Conservation (phyloP, 805 yeast species). For the Danielia reshetovae region DNA sequence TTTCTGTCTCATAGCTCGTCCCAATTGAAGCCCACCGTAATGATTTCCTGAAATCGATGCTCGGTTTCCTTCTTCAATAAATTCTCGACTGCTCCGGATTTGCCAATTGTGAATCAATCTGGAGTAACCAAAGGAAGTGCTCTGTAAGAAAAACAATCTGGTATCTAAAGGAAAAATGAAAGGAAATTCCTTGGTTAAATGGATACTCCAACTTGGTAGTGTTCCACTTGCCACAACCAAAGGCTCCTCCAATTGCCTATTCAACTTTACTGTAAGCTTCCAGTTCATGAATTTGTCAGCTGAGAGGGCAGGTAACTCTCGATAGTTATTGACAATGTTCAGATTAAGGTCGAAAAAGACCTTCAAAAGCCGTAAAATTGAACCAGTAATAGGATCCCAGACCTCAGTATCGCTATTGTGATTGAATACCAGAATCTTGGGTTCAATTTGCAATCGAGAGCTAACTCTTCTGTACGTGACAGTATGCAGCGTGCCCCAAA, state of each 20-base stretch:
- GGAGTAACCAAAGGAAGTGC: conserved; percentile 89
- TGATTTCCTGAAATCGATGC: background rate
- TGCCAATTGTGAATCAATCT: conserved; percentile 80
- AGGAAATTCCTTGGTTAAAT: conserved; percentile 68
- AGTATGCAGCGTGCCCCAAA: conserved; percentile 60
- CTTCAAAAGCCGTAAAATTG: conserved; percentile 47
- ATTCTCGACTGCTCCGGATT: conserved; percentile 36
- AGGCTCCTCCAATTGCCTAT: conserved; percentile 86
- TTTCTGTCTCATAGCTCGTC: conserved; percentile 75
- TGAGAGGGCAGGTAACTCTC: conserved; percentile 15
- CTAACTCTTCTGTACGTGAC: conserved; percentile 42
- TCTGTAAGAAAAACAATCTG: conserved; percentile 70
- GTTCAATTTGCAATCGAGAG: conserved; percentile 2
- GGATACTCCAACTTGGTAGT: conserved; percentile 79
- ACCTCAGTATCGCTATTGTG: background rate
- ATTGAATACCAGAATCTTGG: conserved; percentile 1
- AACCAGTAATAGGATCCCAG: conserved; percentile 26
- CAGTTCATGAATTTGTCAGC: conserved; percentile 56
- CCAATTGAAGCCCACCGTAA: conserved; percentile 45
- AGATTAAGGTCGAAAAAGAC: conserved; percentile 40
- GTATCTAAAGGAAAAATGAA: conserved; percentile 84
- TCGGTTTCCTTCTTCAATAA: background rate
- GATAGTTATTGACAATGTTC: conserved; percentile 5
- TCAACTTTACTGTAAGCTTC: conserved; percentile 80
- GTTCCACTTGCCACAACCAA: conserved; percentile 81